These are phyloP conservation scores for Cercospora janseana DNA, from an alignment of 2,329 filamentous ascomycete genomes.

Conservation along the genomic window DNA sequence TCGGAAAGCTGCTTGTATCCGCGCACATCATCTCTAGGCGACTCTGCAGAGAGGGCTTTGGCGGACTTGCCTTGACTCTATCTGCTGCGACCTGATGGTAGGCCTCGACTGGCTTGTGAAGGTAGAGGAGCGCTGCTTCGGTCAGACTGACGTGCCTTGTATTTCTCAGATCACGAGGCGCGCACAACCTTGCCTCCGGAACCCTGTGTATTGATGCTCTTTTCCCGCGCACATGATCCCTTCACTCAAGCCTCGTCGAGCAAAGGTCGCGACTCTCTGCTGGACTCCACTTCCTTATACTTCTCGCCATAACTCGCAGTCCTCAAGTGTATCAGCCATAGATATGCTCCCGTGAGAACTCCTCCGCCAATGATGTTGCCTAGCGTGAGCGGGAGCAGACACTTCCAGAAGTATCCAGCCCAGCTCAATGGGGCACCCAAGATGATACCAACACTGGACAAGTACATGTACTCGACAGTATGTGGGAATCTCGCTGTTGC, in stretches of 20 bases:
- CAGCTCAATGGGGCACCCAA: constrained; percentile 28
- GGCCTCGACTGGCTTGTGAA: too few relatives aligned
- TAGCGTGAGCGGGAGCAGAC: constrained; percentile 31
- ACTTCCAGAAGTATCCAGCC: constrained; percentile 31
- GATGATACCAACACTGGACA: constrained; percentile 29
- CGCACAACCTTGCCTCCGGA: too few relatives aligned
- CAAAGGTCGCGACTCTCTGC: constrained; percentile 5
- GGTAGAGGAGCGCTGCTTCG: too few relatives aligned
- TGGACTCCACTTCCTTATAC: constrained; percentile 11
- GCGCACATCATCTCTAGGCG: too few relatives aligned
- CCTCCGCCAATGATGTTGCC: constrained; percentile 31
- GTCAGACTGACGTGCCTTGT: too few relatives aligned
- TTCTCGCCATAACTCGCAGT: constrained; percentile 9
- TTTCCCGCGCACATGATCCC: too few relatives aligned
- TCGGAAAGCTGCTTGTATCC: too few relatives aligned
- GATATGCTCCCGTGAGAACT: constrained; percentile 29
- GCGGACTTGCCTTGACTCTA: too few relatives aligned
- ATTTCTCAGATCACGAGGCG: too few relatives aligned
- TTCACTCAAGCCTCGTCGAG: constrained; percentile 5
- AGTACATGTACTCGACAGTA: constrained; percentile 36
- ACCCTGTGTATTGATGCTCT: too few relatives aligned
- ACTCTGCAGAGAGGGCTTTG: too few relatives aligned
- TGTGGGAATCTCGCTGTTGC: constrained; percentile 32
- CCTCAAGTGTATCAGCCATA: constrained; percentile 22
- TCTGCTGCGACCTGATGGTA: too few relatives aligned